phyloP scores from a whole-genome alignment of 148 eudicot species.

The Dysphania ambrosioides region DNA sequence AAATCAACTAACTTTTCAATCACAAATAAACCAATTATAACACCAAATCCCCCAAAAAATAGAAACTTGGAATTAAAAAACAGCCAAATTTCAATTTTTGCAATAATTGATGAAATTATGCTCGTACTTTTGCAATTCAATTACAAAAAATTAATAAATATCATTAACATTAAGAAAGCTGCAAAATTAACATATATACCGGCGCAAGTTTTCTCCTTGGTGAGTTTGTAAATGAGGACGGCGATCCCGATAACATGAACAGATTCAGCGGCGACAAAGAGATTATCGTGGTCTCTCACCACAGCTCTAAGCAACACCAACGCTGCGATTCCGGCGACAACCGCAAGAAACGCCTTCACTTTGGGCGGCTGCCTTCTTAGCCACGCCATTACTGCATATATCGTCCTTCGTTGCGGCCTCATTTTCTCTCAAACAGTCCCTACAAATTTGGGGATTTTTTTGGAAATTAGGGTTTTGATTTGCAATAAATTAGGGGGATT shows the following conservation, averaged over 20 bases:
- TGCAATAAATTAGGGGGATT: too few species aligned
- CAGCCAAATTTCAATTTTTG: not conserved
- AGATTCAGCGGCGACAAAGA: slow-evolving; percentile 85
- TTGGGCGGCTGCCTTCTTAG: slow-evolving; percentile 80
- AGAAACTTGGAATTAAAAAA: too few species aligned
- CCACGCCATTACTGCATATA: slow-evolving; percentile 57
- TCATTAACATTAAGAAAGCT: too few species aligned
- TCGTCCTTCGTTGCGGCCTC: slow-evolving; percentile 71
- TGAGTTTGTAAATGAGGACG: slow-evolving; percentile 79
- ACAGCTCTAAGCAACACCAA: slow-evolving; percentile 57
- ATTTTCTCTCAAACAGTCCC: slow-evolving; percentile 24
- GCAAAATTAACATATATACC: too few species aligned
- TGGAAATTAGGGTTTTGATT: not conserved
- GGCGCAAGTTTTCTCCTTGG: slow-evolving; percentile 86
- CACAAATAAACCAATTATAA: too few species aligned
- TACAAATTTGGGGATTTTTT: not conserved
- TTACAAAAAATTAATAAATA: not conserved
- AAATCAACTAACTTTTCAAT: not conserved
- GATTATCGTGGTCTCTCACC: slow-evolving; percentile 86
- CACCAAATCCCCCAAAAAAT: not conserved
- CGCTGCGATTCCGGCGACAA: slow-evolving; percentile 66
- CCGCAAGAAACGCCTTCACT: slow-evolving; percentile 85
- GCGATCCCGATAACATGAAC: slow-evolving; percentile 77
- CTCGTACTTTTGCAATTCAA: not conserved
- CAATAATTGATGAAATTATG: not conserved